These are phyloP conservation scores for Entophlyctis luteolus DNA, from an alignment of 192 early-diverging fungal species.

Conservation along the genomic window DNA sequence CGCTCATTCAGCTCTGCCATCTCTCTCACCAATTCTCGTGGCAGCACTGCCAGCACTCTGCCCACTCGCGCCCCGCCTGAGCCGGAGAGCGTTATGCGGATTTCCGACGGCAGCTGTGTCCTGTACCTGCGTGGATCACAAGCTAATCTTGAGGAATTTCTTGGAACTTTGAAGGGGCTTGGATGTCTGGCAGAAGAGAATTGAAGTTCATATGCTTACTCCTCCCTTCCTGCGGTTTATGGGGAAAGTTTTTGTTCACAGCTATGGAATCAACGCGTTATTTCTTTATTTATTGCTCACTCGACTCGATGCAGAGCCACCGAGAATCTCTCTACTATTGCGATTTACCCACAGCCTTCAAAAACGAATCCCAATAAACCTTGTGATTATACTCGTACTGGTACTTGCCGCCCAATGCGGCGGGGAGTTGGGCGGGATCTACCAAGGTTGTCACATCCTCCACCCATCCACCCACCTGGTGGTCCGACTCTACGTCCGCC, in stretches of 20 bases:
- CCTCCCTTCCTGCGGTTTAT: no score
- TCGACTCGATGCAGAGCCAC: no score
- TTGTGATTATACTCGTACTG: constrained; percentile 12
- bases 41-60: not conserved
- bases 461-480: constrained; percentile 9
- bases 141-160: constrained; percentile 31
- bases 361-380: constrained; percentile 6
- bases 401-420: constrained; percentile 9
- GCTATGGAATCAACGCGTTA: no score
- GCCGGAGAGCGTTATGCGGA: constrained; percentile 32
- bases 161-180: constrained; percentile 24
- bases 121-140: constrained; percentile 36
- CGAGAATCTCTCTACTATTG: no score
- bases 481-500: constrained; percentile 1
- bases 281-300: no score
- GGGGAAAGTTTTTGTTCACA: no score
- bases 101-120: constrained; percentile 36
- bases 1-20: not conserved
- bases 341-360: not conserved
- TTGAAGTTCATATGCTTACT: no score
- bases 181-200: no score
- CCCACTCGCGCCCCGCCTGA: not conserved
- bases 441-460: not conserved
- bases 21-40: constrained; percentile 1
- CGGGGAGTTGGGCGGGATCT: not conserved